Base-by-base conservation (phyloP, 352 stramenopile genomes). In the Globisporangium orthogonon region DNA sequence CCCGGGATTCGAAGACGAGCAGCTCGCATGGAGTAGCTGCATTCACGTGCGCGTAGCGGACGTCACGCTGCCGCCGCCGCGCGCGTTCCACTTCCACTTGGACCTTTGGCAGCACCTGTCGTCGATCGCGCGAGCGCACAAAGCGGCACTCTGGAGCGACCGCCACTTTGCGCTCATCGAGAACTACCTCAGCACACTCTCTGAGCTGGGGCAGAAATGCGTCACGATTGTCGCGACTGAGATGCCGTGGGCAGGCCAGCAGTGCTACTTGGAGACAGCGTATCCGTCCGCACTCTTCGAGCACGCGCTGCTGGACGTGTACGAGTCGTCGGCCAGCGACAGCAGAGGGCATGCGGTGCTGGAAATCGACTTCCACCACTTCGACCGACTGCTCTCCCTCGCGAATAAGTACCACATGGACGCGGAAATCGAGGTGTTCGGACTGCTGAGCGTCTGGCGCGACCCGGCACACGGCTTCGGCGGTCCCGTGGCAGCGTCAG, bases 41-140 rank as follows among this genome's bases (percentile, higher is more conserved):
- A 61, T 90, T 39, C 58, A 73, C 0, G 51, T 91, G 6, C 74
- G 73, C 31, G 76, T 91, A 2, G 74, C 73, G 18, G 71, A 73
- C 50, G 67, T 90, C 1, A 53, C 62, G 18, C 69, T 92, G 4
- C 76, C 79, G 4, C 46, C 59, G 5, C 79, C 82, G 1, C 61
- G 39, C 10, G 63, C 80, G 17, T 90, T 73, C 67, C 52, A 39
- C 2, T 92, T 92, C 62, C 77, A 87, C 62, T 54, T 92, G 54
- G 82, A 92, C 62, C 61, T 91, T 15, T 91, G 82, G 82, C 82
- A 92, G 54, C 82, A 92, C 51, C 71, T 76, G 54, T 79, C 74
- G 33, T 78, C 79, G 0, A 67, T 92, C 30, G 82, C 79, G 1
- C 70, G 79, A 15, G 67, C 60, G 7, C 79, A 91, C 58, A 53